These are phyloP conservation scores for Astrothelium macrocarpum DNA, from an alignment of 495 filamentous ascomycete genomes.

Conservation along the genomic window DNA sequence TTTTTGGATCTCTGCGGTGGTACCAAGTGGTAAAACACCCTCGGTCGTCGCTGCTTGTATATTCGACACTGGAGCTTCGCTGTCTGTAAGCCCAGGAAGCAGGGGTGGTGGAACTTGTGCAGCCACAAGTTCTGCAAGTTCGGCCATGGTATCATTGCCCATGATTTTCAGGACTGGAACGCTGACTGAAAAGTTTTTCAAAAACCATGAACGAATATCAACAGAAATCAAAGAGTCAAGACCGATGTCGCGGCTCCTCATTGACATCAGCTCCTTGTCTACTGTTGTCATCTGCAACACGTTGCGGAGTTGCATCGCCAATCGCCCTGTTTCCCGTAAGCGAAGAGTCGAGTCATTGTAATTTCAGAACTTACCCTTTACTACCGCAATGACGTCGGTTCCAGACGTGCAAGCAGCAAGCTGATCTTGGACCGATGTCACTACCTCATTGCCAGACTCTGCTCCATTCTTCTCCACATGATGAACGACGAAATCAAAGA, in stretches of 20 bases:
- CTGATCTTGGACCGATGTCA: background rate
- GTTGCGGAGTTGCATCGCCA: background rate
- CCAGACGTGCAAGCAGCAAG: background rate
- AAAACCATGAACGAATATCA: constrained; percentile 2
- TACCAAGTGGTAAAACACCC: background rate
- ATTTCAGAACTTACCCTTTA: background rate
- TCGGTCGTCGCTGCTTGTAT: background rate
- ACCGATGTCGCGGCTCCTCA: background rate
- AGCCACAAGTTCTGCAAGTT: background rate
- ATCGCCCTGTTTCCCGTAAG: background rate
- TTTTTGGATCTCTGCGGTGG: too few species aligned
- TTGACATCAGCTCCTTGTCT: background rate
- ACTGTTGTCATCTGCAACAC: background rate
- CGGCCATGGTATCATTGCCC: background rate
- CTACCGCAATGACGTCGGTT: background rate
- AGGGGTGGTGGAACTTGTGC: background rate
- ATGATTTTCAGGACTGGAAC: background rate
- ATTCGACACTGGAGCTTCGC: background rate
- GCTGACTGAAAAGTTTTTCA: background rate
- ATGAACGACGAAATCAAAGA: background rate
- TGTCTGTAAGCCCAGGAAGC: background rate
- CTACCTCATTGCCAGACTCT: background rate
- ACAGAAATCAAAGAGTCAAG: constrained; percentile 5
- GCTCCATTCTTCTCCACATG: background rate
- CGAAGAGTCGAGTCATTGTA: too few species aligned